A percentile compares a stretch with the other conserved stretches of the same genome.
phyloP scores from a whole-genome alignment of 140 eudicot species.

The Artemisia princeps region DNA sequence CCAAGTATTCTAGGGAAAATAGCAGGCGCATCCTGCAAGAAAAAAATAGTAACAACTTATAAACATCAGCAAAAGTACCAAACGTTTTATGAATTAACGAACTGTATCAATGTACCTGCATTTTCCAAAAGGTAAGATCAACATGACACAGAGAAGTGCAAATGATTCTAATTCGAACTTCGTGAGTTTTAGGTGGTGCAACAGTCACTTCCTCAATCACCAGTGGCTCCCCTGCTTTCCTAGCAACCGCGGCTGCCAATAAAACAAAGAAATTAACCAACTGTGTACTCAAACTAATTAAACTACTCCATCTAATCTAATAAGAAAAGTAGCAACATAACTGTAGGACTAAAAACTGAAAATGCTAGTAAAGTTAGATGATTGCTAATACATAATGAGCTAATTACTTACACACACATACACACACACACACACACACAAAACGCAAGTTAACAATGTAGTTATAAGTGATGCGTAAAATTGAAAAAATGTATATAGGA shows the following conservation, averaged over 20 bases:
- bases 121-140: conserved; percentile 58
- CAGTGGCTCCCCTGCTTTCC: conserved; percentile 66
- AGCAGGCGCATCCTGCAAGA: conserved; percentile 57
- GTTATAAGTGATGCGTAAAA: too few relatives aligned
- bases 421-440: too few relatives aligned
- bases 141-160: conserved; percentile 74
- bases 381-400: too few relatives aligned
- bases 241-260: conserved; percentile 68
- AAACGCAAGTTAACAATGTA: too few relatives aligned
- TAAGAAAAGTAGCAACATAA: too few relatives aligned
- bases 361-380: too few relatives aligned
- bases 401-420: too few relatives aligned
- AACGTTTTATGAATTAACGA: too few relatives aligned
- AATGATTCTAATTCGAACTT: conserved; percentile 62
- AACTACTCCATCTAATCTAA: too few relatives aligned
- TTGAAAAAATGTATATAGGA: not conserved
- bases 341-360: too few relatives aligned
- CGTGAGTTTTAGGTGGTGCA: conserved; percentile 52
- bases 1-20: conserved; percentile 71
- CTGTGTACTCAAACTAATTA: not conserved
- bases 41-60: not conserved
- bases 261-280: not conserved
- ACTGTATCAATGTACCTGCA: conserved; percentile 29
- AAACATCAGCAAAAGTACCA: conserved; percentile 1
- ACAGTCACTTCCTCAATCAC: conserved; percentile 70